Percentiles rank a stretch among this genome's conserved stretches.
phyloP scores from a whole-genome alignment of 495 filamentous ascomycete species.

The Aspergillus indologenus region DNA sequence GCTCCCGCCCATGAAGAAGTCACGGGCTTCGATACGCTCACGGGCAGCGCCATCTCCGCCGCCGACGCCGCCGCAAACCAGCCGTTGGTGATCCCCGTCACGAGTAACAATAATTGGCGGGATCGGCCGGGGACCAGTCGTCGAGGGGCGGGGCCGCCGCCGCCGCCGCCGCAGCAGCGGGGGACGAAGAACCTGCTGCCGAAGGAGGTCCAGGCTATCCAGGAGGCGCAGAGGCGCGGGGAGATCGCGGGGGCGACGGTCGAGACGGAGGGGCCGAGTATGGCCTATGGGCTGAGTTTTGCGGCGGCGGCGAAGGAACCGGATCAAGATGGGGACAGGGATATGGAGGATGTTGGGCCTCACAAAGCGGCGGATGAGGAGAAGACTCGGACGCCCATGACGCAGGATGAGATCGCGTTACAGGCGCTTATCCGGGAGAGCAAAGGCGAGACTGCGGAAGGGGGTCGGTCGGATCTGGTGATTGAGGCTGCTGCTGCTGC shows the following conservation, averaged over 20 bases:
- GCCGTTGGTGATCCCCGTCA: constrained; percentile 61
- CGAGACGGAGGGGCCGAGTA: constrained; percentile 39
- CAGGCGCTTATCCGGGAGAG: constrained; percentile 67
- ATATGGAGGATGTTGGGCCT: constrained; percentile 24
- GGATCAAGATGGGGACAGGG: constrained; percentile 18
- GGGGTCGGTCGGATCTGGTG: constrained; percentile 54
- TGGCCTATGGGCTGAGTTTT: constrained; percentile 47
- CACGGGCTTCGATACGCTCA: constrained; percentile 56
- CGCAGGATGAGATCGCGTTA: constrained; percentile 75
- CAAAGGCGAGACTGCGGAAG: constrained; percentile 38
- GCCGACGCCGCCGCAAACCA: constrained; percentile 36
- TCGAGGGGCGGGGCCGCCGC: no score
- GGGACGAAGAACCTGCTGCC: constrained; percentile 53
- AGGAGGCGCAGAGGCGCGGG: constrained; percentile 36
- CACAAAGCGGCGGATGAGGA: constrained; percentile 21
- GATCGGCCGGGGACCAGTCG: constrained; percentile 47
- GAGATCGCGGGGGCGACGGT: constrained; percentile 27
- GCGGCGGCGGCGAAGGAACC: constrained; percentile 24
- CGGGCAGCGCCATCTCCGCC: constrained; percentile 52
- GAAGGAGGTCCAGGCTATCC: constrained; percentile 48
- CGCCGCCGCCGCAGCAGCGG: constrained; percentile 48
- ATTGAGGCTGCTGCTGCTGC: constrained; percentile 45
- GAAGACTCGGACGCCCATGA: constrained; percentile 32
- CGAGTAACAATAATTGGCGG: constrained; percentile 71
- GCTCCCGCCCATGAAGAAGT: constrained; percentile 48